Evolutionary conservation across 208 protist genomes (phyloP), one percentile per base, ranked within the genome.

Genomic region (Trypanosoma caninum): DNA sequence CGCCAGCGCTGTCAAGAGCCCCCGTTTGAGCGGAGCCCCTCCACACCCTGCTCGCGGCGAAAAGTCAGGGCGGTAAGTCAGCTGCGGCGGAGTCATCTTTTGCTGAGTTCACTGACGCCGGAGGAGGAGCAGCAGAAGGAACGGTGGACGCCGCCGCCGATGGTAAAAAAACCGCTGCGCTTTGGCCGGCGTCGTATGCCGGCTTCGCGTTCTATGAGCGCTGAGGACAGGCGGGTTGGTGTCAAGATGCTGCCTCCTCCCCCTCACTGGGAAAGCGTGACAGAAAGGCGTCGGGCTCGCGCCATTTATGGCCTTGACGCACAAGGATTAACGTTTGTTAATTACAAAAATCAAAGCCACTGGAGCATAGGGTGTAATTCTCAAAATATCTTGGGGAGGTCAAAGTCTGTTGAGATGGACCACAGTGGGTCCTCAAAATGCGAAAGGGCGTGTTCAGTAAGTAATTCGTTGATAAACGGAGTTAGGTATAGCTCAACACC

Each of bases 211-310:
- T 76, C 72, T 2, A 41, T 45, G 46, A 81, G 69, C 30, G 61
- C 65, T 4, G 65, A 80, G 11, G 72, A 80, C 10, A 63, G 50
- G 7, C 75, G 52, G 4, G 46, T 59, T 16, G 87, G 87, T 25
- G 64, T 93, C 10, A 76, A 75, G 52, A 85, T 80, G 67, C 72
- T 93, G 18, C n/a, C 34, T 10, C 81, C 82, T 13, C 80, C 44
- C 30, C 54, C 72, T 48, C 80, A 89, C 64, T 89, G 78, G 76
- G 73, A 70, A 44, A 75, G 69, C 6, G 77, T 63, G 1, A 48
- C 68, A 2, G 79, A 87, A 40, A 42, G 69, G 46, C 81, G 80
- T 62, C 54, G 34, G 47, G 79, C 82, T 52, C 80, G 79, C 31
- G 34, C 84, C 10, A 61, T 56, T 25, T 42, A 84, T 40, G 77